phyloP scores from a whole-genome alignment of 495 filamentous ascomycete genomes.

The Cenococcum geophilum region DNA sequence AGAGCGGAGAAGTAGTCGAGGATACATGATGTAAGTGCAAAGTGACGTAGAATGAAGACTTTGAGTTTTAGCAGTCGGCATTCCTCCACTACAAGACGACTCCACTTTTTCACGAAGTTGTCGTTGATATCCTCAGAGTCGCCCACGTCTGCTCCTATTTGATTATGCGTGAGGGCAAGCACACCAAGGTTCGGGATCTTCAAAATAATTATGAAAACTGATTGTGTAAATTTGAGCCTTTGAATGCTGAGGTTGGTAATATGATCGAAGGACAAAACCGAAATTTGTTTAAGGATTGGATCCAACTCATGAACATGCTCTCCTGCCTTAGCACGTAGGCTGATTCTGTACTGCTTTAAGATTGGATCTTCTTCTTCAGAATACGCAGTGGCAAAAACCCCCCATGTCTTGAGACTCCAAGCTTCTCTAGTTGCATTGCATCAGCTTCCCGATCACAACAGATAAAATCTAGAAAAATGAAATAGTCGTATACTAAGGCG shows the following conservation, averaged over 20 bases:
- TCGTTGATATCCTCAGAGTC: neutral
- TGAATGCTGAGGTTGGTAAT: slow-evolving; percentile 11
- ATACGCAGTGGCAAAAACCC: slow-evolving; percentile 7
- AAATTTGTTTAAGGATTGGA: neutral
- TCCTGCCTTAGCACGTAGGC: neutral
- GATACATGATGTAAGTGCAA: slow-evolving; percentile 1
- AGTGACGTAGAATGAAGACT: slow-evolving; percentile 9
- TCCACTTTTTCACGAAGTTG: neutral
- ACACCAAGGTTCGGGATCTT: slow-evolving; percentile 20
- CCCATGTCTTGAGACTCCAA: slow-evolving; percentile 11
- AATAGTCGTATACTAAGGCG: neutral
- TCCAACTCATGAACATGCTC: neutral
- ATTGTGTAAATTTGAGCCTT: neutral
- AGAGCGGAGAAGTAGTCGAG: slow-evolving; percentile 6
- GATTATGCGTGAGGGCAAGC: neutral
- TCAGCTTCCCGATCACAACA: neutral
- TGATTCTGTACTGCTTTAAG: slow-evolving; percentile 3
- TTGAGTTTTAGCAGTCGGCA: slow-evolving; percentile 4
- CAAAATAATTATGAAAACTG: neutral
- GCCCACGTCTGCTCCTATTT: neutral
- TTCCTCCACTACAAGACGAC: neutral
- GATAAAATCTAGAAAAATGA: neutral
- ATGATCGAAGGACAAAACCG: slow-evolving; percentile 4
- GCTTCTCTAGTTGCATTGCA: slow-evolving; percentile 8
- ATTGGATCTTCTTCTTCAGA: neutral